Evolutionary conservation across 1,284 basidiomycete genomes (phyloP).

Genomic region (Malassezia caprae): DNA sequence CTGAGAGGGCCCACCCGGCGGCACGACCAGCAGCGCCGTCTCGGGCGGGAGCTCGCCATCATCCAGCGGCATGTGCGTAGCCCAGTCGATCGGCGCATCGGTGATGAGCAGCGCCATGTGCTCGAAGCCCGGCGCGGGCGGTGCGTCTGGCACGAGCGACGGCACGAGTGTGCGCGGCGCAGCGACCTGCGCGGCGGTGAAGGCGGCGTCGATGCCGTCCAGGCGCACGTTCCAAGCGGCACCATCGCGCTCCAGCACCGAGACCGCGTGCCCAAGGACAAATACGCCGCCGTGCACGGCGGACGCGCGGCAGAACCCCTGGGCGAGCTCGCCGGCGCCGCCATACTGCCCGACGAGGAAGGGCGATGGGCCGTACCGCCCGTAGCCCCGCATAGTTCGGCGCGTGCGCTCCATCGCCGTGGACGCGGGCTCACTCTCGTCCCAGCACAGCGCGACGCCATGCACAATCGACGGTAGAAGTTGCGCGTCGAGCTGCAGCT

Average conservation of each 20-base stretch:
- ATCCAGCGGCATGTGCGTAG: neutral
- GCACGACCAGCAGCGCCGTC: slow-evolving; percentile 69
- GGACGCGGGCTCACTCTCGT: slow-evolving; percentile 20
- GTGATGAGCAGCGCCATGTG: slow-evolving; percentile 22
- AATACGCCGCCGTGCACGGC: slow-evolving; percentile 39
- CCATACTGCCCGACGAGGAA: slow-evolving; percentile 92
- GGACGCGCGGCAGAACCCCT: slow-evolving; percentile 38
- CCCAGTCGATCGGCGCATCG: slow-evolving; percentile 21
- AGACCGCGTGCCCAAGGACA: slow-evolving; percentile 26
- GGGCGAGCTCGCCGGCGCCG: slow-evolving; percentile 52
- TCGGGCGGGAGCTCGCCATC: slow-evolving; percentile 49
- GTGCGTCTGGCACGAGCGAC: neutral
- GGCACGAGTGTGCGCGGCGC: neutral
- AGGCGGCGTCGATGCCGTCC: slow-evolving; percentile 55
- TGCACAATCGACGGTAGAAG: slow-evolving; percentile 24
- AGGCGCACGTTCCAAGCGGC: slow-evolving; percentile 47
- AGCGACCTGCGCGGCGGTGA: slow-evolving; percentile 49
- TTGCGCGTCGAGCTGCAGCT: neutral
- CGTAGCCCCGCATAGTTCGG: slow-evolving; percentile 64
- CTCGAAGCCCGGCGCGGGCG: neutral
- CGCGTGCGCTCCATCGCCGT: slow-evolving; percentile 24
- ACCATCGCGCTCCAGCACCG: slow-evolving; percentile 17
- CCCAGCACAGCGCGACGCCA: slow-evolving; percentile 45
- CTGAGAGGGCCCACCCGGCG: slow-evolving; percentile 54
- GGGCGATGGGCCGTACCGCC: slow-evolving; percentile 77